Percentiles rank a stretch among this genome's conserved stretches.
Evolutionary conservation across 805 yeast species (phyloP).

Genomic region (Lachancea fermentati): DNA sequence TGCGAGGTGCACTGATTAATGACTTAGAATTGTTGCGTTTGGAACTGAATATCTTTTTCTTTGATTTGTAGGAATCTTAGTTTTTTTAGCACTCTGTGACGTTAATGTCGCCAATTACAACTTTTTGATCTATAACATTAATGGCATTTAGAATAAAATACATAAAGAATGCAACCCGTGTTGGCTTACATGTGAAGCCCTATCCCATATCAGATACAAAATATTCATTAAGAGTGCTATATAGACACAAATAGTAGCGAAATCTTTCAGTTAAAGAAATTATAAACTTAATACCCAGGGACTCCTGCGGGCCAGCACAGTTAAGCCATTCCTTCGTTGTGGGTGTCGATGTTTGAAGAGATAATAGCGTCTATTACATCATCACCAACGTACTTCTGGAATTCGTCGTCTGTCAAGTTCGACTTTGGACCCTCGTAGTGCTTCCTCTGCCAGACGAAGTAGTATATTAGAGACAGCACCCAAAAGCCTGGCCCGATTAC

Average conservation of each 20-base stretch:
- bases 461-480: conserved; percentile 49
- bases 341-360: conserved; percentile 4
- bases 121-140: no score
- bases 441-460: conserved; percentile 46
- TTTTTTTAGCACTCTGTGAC: no score
- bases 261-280: neutral
- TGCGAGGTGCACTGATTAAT: no score
- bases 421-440: conserved; percentile 51
- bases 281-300: neutral
- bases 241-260: neutral
- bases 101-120: no score
- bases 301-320: neutral
- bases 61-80: no score
- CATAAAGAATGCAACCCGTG: no score
- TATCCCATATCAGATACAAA: no score
- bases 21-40: no score
- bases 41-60: no score
- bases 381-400: conserved; percentile 23
- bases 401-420: conserved; percentile 20
- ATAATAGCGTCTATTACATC: conserved; percentile 15
- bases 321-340: conserved; percentile 6
- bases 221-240: neutral
- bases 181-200: no score
- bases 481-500: conserved; percentile 59
- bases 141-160: no score